Evolutionary conservation across 352 stramenopile species (phyloP).

Genomic region (Detonula confervacea): DNA sequence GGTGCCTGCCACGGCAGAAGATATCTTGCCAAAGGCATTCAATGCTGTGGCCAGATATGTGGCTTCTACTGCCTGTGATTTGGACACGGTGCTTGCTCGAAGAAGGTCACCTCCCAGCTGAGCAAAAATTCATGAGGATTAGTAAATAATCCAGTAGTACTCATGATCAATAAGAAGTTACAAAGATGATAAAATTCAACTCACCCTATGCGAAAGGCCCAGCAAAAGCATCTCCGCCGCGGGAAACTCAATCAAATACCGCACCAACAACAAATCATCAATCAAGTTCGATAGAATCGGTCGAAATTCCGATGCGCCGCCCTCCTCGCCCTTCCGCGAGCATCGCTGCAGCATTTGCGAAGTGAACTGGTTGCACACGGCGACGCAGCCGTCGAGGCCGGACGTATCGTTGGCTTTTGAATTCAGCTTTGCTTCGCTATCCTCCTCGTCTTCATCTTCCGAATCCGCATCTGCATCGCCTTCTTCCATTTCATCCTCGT

Average conservation of each 20-base stretch:
- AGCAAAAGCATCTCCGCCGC: constrained; percentile 81
- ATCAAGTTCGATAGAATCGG: constrained; percentile 81
- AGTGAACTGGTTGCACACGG: constrained; percentile 73
- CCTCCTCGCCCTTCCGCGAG: constrained; percentile 77
- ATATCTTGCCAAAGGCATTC: constrained; percentile 81
- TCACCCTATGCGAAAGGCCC: constrained; percentile 60
- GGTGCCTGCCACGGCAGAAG: constrained; percentile 62
- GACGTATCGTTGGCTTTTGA: constrained; percentile 46
- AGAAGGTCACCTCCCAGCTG: constrained; percentile 54
- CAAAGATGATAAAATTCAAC: not conserved
- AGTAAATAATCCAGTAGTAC: not conserved
- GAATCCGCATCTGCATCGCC: constrained; percentile 28
- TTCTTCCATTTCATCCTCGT: constrained; percentile 47
- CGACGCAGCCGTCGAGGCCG: constrained; percentile 62
- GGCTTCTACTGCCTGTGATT: constrained; percentile 53
- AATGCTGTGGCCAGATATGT: constrained; percentile 82
- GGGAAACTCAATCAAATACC: constrained; percentile 76
- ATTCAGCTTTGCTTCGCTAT: constrained; percentile 30
- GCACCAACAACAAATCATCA: constrained; percentile 81
- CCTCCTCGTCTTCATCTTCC: constrained; percentile 39
- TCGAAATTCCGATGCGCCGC: constrained; percentile 82
- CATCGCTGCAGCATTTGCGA: constrained; percentile 74
- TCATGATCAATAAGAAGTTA: not conserved
- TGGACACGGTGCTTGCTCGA: constrained; percentile 42
- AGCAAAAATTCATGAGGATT: not conserved